Percentiles rank a stretch among this genome's conserved stretches.
Evolutionary conservation across 495 filamentous ascomycete species (phyloP).

Genomic region (Wilcoxina mikolae): DNA sequence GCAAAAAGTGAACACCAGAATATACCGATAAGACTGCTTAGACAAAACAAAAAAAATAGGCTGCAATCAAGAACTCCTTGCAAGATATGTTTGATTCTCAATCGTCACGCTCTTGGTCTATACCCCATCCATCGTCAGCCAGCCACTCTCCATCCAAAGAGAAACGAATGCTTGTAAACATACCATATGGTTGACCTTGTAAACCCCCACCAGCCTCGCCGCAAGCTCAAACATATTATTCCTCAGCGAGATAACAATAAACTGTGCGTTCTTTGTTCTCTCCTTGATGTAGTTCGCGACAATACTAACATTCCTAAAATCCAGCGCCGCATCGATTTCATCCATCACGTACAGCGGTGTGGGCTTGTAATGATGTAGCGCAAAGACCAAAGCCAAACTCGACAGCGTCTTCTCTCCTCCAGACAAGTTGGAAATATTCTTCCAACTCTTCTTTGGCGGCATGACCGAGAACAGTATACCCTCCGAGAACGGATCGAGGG

Average conservation of each 20-base stretch:
- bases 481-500: slow-evolving; percentile 88
- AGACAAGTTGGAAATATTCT: slow-evolving; percentile 88
- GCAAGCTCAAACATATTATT: slow-evolving; percentile 99
- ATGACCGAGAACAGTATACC: slow-evolving; percentile 95
- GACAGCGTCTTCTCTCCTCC: slow-evolving; percentile 96
- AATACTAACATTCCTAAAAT: slow-evolving; percentile 97
- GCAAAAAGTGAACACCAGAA: too few relatives aligned
- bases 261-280: slow-evolving; percentile 95
- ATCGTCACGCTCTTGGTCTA: slow-evolving; percentile 89
- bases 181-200: slow-evolving; percentile 98
- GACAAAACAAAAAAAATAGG: too few relatives aligned
- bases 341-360: slow-evolving; percentile 99
- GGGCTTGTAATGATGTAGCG: slow-evolving; percentile 93
- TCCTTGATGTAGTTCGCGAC: slow-evolving; percentile 98
- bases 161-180: slow-evolving; percentile 12
- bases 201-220: slow-evolving; percentile 81
- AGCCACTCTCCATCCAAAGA: background rate
- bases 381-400: slow-evolving; percentile 87
- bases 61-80: background rate
- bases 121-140: background rate
- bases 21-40: too few relatives aligned
- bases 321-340: slow-evolving; percentile 94
- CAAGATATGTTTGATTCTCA: slow-evolving; percentile 42
- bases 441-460: slow-evolving; percentile 99
- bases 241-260: slow-evolving; percentile 91